Conservation (phyloP, 352 stramenopile genomes). For the Phytophthora boehmeriae region DNA sequence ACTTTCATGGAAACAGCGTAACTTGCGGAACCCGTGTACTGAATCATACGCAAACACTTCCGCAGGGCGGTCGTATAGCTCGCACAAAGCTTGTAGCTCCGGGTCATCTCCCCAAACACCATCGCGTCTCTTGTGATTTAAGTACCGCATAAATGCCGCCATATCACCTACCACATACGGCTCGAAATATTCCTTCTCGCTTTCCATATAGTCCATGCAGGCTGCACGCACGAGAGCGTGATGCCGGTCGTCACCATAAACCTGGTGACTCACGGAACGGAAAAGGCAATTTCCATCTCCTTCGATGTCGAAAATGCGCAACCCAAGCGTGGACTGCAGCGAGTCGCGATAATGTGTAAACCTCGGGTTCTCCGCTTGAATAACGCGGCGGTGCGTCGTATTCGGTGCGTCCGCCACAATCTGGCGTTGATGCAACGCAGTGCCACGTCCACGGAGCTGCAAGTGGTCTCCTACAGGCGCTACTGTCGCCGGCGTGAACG, state of each 20-base stretch:
- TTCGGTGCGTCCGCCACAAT: conserved; percentile 50
- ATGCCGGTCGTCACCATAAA: conserved; percentile 94
- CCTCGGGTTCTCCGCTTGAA: conserved; percentile 73
- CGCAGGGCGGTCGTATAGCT: conserved; percentile 92
- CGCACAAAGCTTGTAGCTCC: conserved; percentile 95
- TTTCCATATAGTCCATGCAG: conserved; percentile 97
- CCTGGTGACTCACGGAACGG: conserved; percentile 94
- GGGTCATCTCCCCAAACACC: conserved; percentile 96
- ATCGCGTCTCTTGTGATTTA: conserved; percentile 88
- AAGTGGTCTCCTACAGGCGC: conserved; percentile 69
- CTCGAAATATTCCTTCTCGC: conserved; percentile 93
- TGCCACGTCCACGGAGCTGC: conserved; percentile 31
- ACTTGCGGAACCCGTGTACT: conserved; percentile 66
- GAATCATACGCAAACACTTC: conserved; percentile 92
- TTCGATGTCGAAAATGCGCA: conserved; percentile 76
- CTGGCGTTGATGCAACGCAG: conserved; percentile 46
- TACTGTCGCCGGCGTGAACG: conserved; percentile 60
- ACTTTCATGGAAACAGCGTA: conserved; percentile 91
- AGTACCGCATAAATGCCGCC: conserved; percentile 89
- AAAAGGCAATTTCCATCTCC: conserved; percentile 99
- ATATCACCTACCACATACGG: conserved; percentile 90
- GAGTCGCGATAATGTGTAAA: conserved; percentile 78
- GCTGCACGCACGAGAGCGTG: conserved; percentile 89
- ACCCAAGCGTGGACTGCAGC: conserved; percentile 38
- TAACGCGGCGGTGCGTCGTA: conserved; percentile 52